A percentile compares a stretch with the other conserved stretches of the same genome.
phyloP scores from a whole-genome alignment of 2,329 filamentous ascomycete species.

The Aspergillus proliferans region DNA sequence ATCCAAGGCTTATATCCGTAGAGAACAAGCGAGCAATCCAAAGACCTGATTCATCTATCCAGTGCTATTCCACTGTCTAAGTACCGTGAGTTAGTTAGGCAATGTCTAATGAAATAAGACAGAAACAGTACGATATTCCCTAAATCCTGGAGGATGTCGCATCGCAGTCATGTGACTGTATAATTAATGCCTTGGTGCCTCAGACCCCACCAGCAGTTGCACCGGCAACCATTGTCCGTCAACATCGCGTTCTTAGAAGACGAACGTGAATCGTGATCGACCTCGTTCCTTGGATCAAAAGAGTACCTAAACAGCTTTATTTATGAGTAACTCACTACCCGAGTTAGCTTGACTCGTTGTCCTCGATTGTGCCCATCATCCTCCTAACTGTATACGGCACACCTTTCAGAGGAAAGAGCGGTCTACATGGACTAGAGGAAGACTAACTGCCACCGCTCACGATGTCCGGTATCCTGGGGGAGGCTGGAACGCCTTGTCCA shows the following conservation, averaged over 20 bases:
- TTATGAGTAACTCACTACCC: background rate
- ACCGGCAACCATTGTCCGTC: background rate
- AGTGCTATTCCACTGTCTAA: no score
- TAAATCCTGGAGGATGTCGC: no score
- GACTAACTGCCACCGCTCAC: slow-evolving; percentile 1
- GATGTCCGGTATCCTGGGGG: slow-evolving; percentile 21
- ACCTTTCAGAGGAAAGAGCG: no score
- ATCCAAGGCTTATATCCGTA: no score
- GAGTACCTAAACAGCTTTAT: background rate
- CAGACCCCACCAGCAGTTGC: background rate
- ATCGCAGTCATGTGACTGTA: no score
- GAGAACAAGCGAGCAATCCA: no score
- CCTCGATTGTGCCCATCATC: background rate
- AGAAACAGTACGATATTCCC: no score
- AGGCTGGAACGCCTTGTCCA: slow-evolving; percentile 30
- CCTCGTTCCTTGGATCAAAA: background rate
- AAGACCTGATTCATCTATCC: no score
- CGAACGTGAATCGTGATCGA: background rate
- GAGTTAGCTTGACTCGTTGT: background rate
- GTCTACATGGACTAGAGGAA: background rate
- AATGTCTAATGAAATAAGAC: no score
- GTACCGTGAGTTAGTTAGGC: no score
- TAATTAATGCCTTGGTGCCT: no score
- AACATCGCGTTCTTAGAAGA: background rate
- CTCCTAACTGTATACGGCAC: no score